Conservation (phyloP, 2,329 filamentous ascomycete genomes). For the Pezizomycotina sp. region DNA sequence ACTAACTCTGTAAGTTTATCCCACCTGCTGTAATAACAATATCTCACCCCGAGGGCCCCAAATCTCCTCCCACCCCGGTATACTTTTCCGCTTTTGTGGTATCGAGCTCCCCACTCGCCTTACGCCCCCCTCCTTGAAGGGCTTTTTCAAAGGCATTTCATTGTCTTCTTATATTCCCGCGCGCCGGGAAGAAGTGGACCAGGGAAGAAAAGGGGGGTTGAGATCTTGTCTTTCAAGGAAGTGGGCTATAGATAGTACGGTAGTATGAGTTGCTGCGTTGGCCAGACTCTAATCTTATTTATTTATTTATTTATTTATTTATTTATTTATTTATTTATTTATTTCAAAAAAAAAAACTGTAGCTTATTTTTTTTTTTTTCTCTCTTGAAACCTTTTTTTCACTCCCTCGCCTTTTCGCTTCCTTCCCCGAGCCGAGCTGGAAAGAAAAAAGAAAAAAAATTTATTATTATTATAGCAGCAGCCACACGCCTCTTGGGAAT, state of each 20-base stretch:
- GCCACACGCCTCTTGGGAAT: too few species aligned
- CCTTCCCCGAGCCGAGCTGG: too few species aligned
- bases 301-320: conserved; percentile 3
- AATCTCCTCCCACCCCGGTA: conserved; percentile 1
- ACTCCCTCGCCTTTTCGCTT: too few species aligned
- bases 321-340: conserved; percentile 7
- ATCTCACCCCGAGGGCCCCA: conserved; percentile 2
- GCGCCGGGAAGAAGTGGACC: conserved; percentile 2
- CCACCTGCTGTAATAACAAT: conserved; percentile 1
- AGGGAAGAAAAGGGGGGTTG: conserved; percentile 2
- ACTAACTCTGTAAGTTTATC: not conserved
- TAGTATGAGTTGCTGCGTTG: too few species aligned
- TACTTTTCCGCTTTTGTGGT: not conserved
- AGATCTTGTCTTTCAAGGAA: too few species aligned
- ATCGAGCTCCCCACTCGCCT: conserved; percentile 1
- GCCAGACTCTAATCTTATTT: not conserved
- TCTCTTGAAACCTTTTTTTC: conserved; percentile 11
- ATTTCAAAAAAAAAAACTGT: conserved; percentile 16
- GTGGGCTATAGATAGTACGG: too few species aligned
- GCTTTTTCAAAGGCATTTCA: not conserved
- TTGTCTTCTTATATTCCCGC: conserved; percentile 2
- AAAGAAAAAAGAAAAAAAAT: too few species aligned
- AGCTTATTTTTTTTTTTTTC: conserved; percentile 15
- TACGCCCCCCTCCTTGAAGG: too few species aligned
- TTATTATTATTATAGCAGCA: too few species aligned